Base-by-base conservation (phyloP, 1,284 basidiomycete species). In the Wolfiporia cocos region DNA sequence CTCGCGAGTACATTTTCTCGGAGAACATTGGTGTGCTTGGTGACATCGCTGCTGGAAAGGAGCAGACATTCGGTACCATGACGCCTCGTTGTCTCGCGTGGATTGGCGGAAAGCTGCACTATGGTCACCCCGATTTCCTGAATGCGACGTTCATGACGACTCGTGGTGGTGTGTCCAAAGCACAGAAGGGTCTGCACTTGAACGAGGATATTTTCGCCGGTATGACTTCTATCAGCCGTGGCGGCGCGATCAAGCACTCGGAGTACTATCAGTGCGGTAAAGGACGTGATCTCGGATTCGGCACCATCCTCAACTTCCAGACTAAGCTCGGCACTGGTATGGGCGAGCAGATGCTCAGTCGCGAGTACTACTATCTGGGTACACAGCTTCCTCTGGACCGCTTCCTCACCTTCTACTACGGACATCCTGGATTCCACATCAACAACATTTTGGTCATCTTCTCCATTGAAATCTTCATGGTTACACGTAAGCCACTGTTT, bases 131-230 rank as follows among this genome's bases (percentile, higher is more conserved):
- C 4, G 96, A 99, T 83, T 98, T 99, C 79, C 74, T 99, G 52
- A 97, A 97, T 65, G 95, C 89, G 34, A 82, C 92, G 42, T 99
- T 96, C 73, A 99, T 99, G 96, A 92, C 79, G 49, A 99, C 96
- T 12, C 92, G 96, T 43, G 96, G 95, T 44, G 96, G 96, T 63
- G 95, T 99, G 19, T 98, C 93, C 48, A 99, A 99, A 68, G 95
- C 96, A 24, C 95, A 99, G 67, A 99, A 99, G 67, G 95, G 96
- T 57, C 73, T 99, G 35, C 96, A 99, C 68, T 70, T 99, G 48
- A 98, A 98, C 72, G 96, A 99, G 67, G 96, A 99, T 82, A 99
- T 99, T 54, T 99, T 95, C 63, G 96, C 96, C 38, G 96, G 96
- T 62, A 99, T 99, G 94, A 98, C 89, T 56, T 95, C 96, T 9